Evolutionary conservation across 371 early-diverging fungal genomes (phyloP), one percentile per base, ranked within the genome.

Genomic region (Apophysomyces variabilis): DNA sequence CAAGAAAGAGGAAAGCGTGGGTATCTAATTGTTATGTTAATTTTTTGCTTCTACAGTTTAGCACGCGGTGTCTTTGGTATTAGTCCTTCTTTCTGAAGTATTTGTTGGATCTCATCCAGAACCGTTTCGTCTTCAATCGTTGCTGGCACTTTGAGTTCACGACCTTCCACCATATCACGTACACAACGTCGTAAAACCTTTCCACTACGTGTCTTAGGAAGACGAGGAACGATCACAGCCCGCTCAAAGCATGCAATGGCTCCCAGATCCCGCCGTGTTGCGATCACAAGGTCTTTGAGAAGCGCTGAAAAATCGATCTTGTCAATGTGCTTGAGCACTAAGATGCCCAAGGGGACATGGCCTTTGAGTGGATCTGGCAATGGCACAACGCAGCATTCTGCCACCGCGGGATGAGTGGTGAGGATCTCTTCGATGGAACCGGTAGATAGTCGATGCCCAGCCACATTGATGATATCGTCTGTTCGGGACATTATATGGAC

Each of bases 181-280:
- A 94, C 83, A 43, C 89, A 90, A 57, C 93, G 87, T 43, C 97
- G 82, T 72, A 98, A 79, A 37, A 96, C 92, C 76, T 98, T 97
- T 7, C 97, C 97, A 18, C 91, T 90, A 8, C 97, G 81, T 9
- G 99, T 98, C 75, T 98, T 98, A 13, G 99, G 97, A 60, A 98
- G 71, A 18, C 91, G 83, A 1, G 85, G 78, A 1, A 93, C 90
- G 62, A 93, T 77, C 18, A 89, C 77, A 3, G 89, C 85, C 5
- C 74, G 75, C 12, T 89, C 85, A 66, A 92, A 86, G 43, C 91
- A 92, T 2, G 93, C 92, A 65, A 95, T 90, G 7, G 95, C 87
- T 0, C 95, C 95, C 6, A 94, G 76, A 47, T 90, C 86, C 7
- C 72, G 68, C 35, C 91, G 80, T 9, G 87, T 83, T 58, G 83